A percentile compares a stretch with the other conserved stretches of the same genome.
Conservation (phyloP, 2,329 filamentous ascomycete species). For the Lachnellula suecica region DNA sequence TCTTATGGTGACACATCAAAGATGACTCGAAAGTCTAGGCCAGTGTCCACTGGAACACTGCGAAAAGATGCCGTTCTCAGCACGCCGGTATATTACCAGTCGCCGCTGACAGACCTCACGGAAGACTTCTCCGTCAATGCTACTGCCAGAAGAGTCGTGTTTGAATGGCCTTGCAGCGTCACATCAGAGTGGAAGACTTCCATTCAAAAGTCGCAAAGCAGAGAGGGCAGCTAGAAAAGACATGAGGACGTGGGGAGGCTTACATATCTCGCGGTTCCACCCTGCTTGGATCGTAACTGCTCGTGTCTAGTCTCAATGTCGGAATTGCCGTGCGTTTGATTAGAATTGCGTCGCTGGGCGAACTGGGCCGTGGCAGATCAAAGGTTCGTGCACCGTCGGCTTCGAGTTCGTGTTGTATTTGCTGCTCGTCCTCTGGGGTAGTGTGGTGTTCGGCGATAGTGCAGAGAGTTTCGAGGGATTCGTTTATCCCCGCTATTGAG, state of each 20-base stretch:
- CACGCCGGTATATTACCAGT: no score
- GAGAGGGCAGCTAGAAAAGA: neutral
- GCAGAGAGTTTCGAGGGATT: conserved; percentile 24
- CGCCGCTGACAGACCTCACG: no score
- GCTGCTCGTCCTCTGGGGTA: conserved; percentile 1
- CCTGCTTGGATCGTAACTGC: conserved; percentile 15
- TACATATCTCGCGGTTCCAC: conserved; percentile 17
- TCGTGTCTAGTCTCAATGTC: conserved; percentile 22
- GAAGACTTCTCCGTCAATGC: no score
- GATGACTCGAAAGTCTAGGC: no score
- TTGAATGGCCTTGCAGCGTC: no score
- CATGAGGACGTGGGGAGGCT: conserved; percentile 8
- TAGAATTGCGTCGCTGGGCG: conserved; percentile 34
- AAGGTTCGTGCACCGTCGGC: neutral
- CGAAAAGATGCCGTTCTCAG: no score
- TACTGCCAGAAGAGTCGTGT: no score
- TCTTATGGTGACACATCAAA: no score
- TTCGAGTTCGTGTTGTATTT: neutral
- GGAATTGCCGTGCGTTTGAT: conserved; percentile 29
- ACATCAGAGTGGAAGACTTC: no score
- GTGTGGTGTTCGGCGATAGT: conserved; percentile 24
- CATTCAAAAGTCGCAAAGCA: no score
- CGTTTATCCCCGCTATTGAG: conserved; percentile 1
- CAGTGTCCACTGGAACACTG: no score
- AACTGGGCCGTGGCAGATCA: conserved; percentile 22